These are phyloP conservation scores for Trametes hirsuta DNA, from an alignment of 1,284 basidiomycete genomes.

Conservation along the genomic window DNA sequence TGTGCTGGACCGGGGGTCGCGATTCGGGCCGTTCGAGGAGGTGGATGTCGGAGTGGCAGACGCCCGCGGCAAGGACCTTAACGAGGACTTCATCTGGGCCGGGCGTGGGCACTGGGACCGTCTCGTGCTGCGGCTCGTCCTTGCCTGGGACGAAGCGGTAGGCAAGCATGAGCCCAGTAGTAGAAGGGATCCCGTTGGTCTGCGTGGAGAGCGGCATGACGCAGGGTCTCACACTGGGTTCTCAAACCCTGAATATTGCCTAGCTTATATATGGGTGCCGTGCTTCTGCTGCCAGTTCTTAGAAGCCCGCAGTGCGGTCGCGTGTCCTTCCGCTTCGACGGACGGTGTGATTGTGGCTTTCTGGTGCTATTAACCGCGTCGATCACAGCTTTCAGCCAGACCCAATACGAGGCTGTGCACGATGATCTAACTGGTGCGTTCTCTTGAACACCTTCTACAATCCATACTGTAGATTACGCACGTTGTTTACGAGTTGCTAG, in stretches of 20 bases:
- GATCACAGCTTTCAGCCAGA: not conserved
- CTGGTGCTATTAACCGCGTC: not conserved
- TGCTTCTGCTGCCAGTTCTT: no score
- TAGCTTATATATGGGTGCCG: no score
- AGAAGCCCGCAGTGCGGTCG: not conserved
- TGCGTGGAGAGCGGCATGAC: not conserved
- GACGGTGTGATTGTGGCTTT: not conserved
- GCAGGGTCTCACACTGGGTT: no score
- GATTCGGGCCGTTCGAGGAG: constrained; percentile 13
- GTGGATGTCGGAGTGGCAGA: constrained; percentile 28
- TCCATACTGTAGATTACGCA: no score
- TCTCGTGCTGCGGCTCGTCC: constrained; percentile 11
- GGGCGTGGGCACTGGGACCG: constrained; percentile 24
- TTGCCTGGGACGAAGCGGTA: constrained; percentile 23
- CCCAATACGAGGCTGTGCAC: no score
- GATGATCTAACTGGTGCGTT: no score
- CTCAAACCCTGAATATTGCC: no score
- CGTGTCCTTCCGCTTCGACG: not conserved
- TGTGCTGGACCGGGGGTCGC: not conserved
- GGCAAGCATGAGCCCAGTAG: constrained; percentile 20
- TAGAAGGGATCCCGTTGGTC: not conserved
- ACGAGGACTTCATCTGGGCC: constrained; percentile 25
- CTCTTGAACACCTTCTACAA: no score
- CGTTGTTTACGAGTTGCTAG: no score
- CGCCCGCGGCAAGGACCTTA: constrained; percentile 29